These are phyloP conservation scores for Backusella psychrophila DNA, from an alignment of 192 early-diverging fungal species.

Conservation along the genomic window DNA sequence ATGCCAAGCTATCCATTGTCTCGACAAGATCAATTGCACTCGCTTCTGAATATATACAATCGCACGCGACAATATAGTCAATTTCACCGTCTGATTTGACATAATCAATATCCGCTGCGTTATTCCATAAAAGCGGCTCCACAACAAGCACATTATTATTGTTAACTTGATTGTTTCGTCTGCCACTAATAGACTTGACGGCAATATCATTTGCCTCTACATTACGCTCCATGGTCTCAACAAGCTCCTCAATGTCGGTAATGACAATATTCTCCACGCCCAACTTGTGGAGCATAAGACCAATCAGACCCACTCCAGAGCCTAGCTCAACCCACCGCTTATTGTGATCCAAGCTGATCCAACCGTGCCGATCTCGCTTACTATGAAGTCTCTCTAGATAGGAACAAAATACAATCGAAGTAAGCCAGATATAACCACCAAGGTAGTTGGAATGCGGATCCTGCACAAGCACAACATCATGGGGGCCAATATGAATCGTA, in stretches of 20 bases:
- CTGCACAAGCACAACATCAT: constrained; percentile 34
- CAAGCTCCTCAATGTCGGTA: constrained; percentile 36
- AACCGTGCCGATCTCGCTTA: constrained; percentile 20
- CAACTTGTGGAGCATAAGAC: constrained; percentile 33
- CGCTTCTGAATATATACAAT: constrained; percentile 44
- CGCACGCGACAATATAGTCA: constrained; percentile 39
- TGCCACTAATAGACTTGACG: constrained; percentile 21
- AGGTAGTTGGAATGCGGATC: constrained; percentile 40
- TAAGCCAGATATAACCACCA: constrained; percentile 41
- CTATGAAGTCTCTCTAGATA: constrained; percentile 25
- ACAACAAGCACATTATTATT: constrained; percentile 16
- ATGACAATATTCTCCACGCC: constrained; percentile 31
- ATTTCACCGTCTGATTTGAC: constrained; percentile 18
- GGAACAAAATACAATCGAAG: constrained; percentile 35
- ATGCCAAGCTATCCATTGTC: constrained; percentile 31
- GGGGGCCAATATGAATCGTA: constrained; percentile 33
- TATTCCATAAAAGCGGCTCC: constrained; percentile 35
- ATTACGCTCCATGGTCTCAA: constrained; percentile 33
- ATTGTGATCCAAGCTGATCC: constrained; percentile 23
- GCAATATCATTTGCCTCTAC: constrained; percentile 28
- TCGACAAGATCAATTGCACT: constrained; percentile 36
- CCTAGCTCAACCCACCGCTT: constrained; percentile 40
- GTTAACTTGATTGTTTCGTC: constrained; percentile 2
- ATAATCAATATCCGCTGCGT: constrained; percentile 17
- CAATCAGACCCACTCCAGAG: constrained; percentile 41